Base-by-base conservation (phyloP, 2,329 filamentous ascomycete species). In the Cercospora sp. region DNA sequence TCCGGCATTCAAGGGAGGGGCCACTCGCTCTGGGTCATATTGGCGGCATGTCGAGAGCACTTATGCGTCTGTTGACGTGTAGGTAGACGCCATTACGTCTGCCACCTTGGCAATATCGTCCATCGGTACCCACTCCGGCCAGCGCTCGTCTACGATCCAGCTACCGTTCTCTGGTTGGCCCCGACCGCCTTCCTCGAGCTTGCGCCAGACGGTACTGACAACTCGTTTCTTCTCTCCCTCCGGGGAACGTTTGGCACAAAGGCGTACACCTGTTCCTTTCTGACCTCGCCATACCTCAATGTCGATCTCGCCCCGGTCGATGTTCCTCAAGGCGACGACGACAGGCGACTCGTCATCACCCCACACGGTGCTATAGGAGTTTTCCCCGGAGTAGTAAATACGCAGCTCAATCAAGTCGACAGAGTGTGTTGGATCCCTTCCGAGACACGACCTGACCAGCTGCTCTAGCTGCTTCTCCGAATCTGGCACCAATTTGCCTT, bases 321-420 rank as follows among this genome's bases (percentile, higher is more conserved):
- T 76, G 66, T 78, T 80, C 26, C 76, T 73, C 58, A 83, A 67
- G 2, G 79, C 77, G 26, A 80, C 73, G 7, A 74, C 76, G 59
- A 80, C 71, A 0, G 81, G 80, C 18, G 76, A 79, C 51, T 74
- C 65, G 30, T 80, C 77, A 66, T 81, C 79, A 32, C 76, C 73
- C 80, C 81, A 83, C 7, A 82, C 77, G 8, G 70, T 74, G 53
- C 71, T 74, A 70, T 81, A 81, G 10, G 76, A 74, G 49, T 79
- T 75, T 3, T 75, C 73, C 8, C 80, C 80, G 0, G 81, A 79
- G 57, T 80, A 82, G 66, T 80, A 79, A 57, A 82, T 76, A 8
- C 80, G 77, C 26, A 81, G 69, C 65, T 81, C 78, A 26, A 82
- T 71, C 59, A 76, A 75, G 16, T 77, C 73, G 66, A 79, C 61